Percentiles rank a stretch among this genome's conserved stretches.
These are phyloP conservation scores for Trypanosomatidae sp. DNA, from an alignment of 208 protist species.

Conservation along the genomic window DNA sequence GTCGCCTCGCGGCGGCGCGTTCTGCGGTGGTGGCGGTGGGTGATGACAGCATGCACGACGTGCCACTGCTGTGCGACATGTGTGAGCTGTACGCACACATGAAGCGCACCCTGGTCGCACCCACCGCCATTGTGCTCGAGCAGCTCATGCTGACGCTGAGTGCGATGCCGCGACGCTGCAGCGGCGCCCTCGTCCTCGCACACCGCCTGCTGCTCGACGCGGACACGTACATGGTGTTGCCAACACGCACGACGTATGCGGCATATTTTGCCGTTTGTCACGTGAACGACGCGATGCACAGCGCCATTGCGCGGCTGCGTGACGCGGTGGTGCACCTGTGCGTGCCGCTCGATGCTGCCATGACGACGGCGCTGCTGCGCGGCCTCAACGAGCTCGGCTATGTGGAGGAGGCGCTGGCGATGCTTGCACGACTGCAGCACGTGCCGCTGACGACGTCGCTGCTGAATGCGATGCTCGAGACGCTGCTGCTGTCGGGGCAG, in stretches of 20 bases:
- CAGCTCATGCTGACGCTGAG: slow-evolving; percentile 59
- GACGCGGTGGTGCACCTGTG: slow-evolving; percentile 52
- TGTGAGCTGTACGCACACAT: slow-evolving; percentile 51
- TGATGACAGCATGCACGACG: slow-evolving; percentile 6
- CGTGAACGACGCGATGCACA: slow-evolving; percentile 52
- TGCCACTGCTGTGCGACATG: slow-evolving; percentile 60
- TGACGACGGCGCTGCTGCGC: slow-evolving; percentile 57
- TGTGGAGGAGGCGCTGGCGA: slow-evolving; percentile 60
- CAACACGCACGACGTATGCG: slow-evolving; percentile 70
- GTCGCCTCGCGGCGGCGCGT: background rate
- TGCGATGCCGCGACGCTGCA: slow-evolving; percentile 14
- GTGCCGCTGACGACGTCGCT: slow-evolving; percentile 58
- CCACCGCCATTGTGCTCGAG: slow-evolving; percentile 56
- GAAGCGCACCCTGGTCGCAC: slow-evolving; percentile 40
- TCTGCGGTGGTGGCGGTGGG: background rate
- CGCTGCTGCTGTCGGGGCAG: slow-evolving; percentile 54
- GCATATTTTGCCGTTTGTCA: slow-evolving; percentile 70
- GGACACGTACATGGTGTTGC: slow-evolving; percentile 63
- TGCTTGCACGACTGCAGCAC: slow-evolving; percentile 45
- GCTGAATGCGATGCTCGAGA: slow-evolving; percentile 72
- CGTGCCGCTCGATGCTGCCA: slow-evolving; percentile 51
- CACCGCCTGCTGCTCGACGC: slow-evolving; percentile 66
- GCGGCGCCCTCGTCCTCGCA: slow-evolving; percentile 35
- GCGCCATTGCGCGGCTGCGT: slow-evolving; percentile 46
- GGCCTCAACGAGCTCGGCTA: slow-evolving; percentile 68